A percentile compares a stretch with the other conserved stretches of the same genome.
These are phyloP conservation scores for Ganoderma multipileum DNA, from an alignment of 1,284 basidiomycete genomes.

Conservation along the genomic window DNA sequence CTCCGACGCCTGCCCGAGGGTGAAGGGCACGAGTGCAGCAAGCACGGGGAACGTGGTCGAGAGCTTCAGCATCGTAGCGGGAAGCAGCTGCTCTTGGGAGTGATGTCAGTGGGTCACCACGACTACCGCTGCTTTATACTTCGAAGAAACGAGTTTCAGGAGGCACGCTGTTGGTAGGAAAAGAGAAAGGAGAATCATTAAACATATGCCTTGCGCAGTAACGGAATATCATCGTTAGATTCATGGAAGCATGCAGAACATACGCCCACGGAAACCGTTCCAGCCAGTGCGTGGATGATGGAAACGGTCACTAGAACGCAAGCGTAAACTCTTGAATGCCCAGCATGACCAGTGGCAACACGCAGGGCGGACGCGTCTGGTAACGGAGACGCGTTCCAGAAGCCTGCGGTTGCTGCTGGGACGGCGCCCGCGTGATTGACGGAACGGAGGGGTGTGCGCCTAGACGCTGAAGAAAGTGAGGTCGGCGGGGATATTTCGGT, in stretches of 20 bases:
- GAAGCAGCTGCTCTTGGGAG: background rate
- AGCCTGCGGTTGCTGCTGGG: conserved; percentile 7
- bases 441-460: background rate
- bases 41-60: conserved; percentile 35
- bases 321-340: background rate
- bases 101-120: background rate
- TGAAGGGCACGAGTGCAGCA: conserved; percentile 36
- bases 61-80: conserved; percentile 32
- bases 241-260: conserved; percentile 5
- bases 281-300: background rate
- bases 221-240: conserved; percentile 29
- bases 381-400: conserved; percentile 9
- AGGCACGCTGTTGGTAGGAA: background rate
- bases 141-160: background rate
- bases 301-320: background rate
- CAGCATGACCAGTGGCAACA: background rate
- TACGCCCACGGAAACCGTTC: background rate
- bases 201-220: background rate
- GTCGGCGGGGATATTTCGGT: conserved; percentile 23
- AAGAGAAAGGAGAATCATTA: background rate
- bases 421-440: conserved; percentile 18
- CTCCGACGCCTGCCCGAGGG: conserved; percentile 37
- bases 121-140: background rate
- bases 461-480: background rate
- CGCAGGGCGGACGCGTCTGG: conserved; percentile 5